phyloP scores from a whole-genome alignment of 2,329 filamentous ascomycete genomes.

The Penicillium paneum region DNA sequence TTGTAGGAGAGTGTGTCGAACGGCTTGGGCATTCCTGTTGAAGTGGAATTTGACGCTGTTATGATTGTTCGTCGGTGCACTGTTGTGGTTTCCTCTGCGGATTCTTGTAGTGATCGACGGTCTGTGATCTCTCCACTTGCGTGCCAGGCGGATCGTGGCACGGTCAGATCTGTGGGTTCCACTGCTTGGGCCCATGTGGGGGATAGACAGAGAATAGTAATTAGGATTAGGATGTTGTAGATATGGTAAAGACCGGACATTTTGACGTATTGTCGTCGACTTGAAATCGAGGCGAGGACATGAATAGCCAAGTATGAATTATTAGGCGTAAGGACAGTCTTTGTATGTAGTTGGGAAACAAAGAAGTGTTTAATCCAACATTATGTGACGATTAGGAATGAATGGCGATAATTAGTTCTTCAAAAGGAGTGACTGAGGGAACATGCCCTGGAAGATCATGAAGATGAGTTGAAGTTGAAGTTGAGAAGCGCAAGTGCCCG shows the following conservation, averaged over 20 bases:
- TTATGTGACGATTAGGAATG: background rate
- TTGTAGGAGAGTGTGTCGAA: slow-evolving; percentile 66
- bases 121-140: slow-evolving; percentile 16
- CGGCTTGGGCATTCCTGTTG: slow-evolving; percentile 53
- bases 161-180: background rate
- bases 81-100: background rate
- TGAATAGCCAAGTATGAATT: background rate
- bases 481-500: background rate
- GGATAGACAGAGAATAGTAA: slow-evolving; percentile 18
- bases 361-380: slow-evolving; percentile 1
- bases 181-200: slow-evolving; percentile 14
- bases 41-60: slow-evolving; percentile 10
- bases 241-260: slow-evolving; percentile 11
- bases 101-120: slow-evolving; percentile 9
- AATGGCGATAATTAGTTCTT: background rate
- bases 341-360: background rate
- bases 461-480: background rate
- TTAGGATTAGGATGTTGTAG: slow-evolving; percentile 23
- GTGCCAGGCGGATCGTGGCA: slow-evolving; percentile 13
- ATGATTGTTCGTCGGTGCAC: slow-evolving; percentile 6
- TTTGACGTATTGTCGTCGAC: background rate
- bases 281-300: background rate
- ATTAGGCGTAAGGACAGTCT: background rate
- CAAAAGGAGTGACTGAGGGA: background rate
- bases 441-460: background rate